Conservation (phyloP, 768 basidiomycete species). For the Pilatotrama ljubarskyi region DNA sequence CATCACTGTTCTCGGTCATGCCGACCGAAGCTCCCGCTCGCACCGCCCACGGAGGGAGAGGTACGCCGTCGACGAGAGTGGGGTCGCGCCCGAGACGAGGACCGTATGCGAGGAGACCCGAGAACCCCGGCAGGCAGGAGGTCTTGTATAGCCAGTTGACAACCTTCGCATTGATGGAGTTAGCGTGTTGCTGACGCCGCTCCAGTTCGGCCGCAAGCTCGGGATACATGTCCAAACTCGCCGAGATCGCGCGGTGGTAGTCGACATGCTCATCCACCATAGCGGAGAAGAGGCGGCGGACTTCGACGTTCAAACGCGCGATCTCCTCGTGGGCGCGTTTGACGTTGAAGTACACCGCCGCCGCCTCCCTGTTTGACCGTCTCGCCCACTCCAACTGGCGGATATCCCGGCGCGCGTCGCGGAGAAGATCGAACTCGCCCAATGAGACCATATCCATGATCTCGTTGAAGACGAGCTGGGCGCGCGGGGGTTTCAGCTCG, state of each 20-base stretch:
- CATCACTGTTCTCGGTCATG: no score
- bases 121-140: background rate
- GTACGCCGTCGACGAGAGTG: background rate
- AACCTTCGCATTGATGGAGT: slow-evolving; percentile 2
- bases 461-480: slow-evolving; percentile 6
- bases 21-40: no score
- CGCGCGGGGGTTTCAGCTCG: slow-evolving; percentile 18
- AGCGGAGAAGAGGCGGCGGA: slow-evolving; percentile 27
- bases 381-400: slow-evolving; percentile 32
- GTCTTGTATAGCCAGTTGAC: background rate
- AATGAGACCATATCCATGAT: slow-evolving; percentile 19
- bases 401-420: slow-evolving; percentile 34
- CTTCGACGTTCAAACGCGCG: slow-evolving; percentile 33
- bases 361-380: slow-evolving; percentile 39
- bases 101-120: background rate
- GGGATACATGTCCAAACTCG: background rate
- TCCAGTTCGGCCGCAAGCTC: slow-evolving; percentile 9
- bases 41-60: background rate
- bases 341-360: slow-evolving; percentile 32
- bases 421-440: slow-evolving; percentile 36
- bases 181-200: background rate
- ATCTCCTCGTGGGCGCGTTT: slow-evolving; percentile 35
- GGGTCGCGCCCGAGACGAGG: background rate
- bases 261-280: slow-evolving; percentile 32
- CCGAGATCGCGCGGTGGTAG: background rate